Conservation (phyloP, 371 early-diverging fungal genomes). For the Phascolomyces articulosus region DNA sequence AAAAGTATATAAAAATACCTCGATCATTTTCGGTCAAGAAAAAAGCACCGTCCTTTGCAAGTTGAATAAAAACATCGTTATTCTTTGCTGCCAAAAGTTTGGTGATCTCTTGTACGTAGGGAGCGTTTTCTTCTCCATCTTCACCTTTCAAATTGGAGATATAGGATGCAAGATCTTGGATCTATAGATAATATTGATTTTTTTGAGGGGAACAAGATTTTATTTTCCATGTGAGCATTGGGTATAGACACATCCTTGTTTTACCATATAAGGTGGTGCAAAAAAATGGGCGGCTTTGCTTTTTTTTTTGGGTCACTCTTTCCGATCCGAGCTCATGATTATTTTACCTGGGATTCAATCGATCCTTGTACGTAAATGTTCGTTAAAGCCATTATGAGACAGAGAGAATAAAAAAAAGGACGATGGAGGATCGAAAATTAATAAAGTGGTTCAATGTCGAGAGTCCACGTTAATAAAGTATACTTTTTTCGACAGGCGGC, state of each 20-base stretch:
- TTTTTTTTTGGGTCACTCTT: not conserved
- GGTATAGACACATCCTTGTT: too few relatives aligned
- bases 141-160: conserved; percentile 63
- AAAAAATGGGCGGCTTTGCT: not conserved
- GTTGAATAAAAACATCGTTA: conserved; percentile 55
- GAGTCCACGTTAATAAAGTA: not conserved
- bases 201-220: too few relatives aligned
- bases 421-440: not conserved
- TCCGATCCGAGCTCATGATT: not conserved
- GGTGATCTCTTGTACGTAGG: conserved; percentile 53
- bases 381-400: conserved; percentile 23
- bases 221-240: too few relatives aligned
- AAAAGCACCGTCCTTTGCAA: conserved; percentile 62
- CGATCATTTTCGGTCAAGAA: conserved; percentile 65
- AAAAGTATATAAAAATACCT: conserved; percentile 38
- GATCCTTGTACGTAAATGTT: conserved; percentile 32
- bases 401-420: not conserved
- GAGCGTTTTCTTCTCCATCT: conserved; percentile 49
- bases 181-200: conserved; percentile 28
- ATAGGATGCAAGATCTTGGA: conserved; percentile 59
- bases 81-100: conserved; percentile 64
- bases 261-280: too few relatives aligned
- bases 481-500: not conserved
- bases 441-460: not conserved
- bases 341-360: conserved; percentile 31